Percentiles rank a stretch among this genome's conserved stretches.
Conservation (phyloP, 306 rosid species). For the Comarum palustre region DNA sequence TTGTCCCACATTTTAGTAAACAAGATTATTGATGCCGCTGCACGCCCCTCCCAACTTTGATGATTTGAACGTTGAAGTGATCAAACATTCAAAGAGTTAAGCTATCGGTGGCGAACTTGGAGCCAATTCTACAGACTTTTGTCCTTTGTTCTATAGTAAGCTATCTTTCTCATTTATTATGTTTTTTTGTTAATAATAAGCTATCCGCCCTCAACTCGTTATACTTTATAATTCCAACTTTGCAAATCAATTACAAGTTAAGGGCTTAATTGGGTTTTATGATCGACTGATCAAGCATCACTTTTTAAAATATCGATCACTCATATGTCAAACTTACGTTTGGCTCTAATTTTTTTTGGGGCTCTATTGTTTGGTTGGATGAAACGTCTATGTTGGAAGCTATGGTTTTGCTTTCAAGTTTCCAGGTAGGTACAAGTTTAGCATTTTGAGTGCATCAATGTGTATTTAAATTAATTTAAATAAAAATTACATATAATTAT, state of each 20-base stretch:
- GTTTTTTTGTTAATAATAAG: too few relatives aligned
- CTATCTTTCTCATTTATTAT: too few relatives aligned
- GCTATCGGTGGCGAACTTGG: neutral
- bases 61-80: neutral
- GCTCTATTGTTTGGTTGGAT: slow-evolving; percentile 29
- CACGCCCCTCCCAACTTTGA: neutral
- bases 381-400: slow-evolving; percentile 52
- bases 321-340: neutral
- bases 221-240: neutral
- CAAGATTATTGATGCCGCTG: neutral
- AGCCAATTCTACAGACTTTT: neutral
- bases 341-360: neutral
- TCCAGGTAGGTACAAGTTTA: too few relatives aligned
- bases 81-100: neutral
- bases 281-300: neutral
- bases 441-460: too few relatives aligned
- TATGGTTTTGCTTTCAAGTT: too few relatives aligned
- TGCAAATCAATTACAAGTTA: too few relatives aligned
- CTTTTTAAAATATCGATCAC: neutral
- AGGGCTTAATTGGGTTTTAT: too few relatives aligned
- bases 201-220: too few relatives aligned
- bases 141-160: neutral
- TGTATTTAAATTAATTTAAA: too few relatives aligned
- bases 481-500: too few relatives aligned
- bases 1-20: neutral